A percentile compares a stretch with the other conserved stretches of the same genome.
Conservation (phyloP, 2,329 filamentous ascomycete genomes). For the Aschersonia sp. region DNA sequence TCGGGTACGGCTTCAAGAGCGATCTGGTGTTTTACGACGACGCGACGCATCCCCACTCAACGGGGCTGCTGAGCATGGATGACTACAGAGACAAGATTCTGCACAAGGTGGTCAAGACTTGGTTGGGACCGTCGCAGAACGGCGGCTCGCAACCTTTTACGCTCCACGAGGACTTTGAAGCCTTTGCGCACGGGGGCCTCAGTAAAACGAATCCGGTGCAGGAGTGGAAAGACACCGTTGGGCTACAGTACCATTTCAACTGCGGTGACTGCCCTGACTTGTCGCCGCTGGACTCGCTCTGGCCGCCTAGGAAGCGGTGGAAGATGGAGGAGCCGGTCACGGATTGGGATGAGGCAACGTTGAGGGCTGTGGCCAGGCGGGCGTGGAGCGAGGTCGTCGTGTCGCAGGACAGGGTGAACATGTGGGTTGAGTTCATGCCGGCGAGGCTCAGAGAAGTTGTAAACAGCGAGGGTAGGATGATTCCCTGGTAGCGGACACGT, state of each 20-base stretch:
- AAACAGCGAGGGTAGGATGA: conserved; percentile 15
- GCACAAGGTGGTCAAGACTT: conserved; percentile 17
- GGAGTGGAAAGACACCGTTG: conserved; percentile 20
- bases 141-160: conserved; percentile 12
- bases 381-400: conserved; percentile 12
- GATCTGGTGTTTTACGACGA: conserved; percentile 22
- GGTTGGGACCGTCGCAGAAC: conserved; percentile 9
- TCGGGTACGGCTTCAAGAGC: conserved; percentile 21
- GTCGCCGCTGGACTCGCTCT: conserved; percentile 19
- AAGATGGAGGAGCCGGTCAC: conserved; percentile 8
- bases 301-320: conserved; percentile 21
- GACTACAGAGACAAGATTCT: conserved; percentile 20
- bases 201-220: conserved; percentile 21
- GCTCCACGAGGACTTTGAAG: conserved; percentile 20
- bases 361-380: conserved; percentile 15
- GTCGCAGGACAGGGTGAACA: conserved; percentile 16
- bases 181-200: conserved; percentile 18
- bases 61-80: conserved; percentile 18
- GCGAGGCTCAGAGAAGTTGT: conserved; percentile 17
- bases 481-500: conserved; percentile 15
- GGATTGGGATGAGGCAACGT: conserved; percentile 19
- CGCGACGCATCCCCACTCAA: conserved; percentile 16
- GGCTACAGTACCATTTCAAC: conserved; percentile 17
- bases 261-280: conserved; percentile 22
- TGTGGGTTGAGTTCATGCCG: conserved; percentile 23